Base-by-base conservation (phyloP, 192 early-diverging fungal genomes). In the Gamsiella multidivaricata region DNA sequence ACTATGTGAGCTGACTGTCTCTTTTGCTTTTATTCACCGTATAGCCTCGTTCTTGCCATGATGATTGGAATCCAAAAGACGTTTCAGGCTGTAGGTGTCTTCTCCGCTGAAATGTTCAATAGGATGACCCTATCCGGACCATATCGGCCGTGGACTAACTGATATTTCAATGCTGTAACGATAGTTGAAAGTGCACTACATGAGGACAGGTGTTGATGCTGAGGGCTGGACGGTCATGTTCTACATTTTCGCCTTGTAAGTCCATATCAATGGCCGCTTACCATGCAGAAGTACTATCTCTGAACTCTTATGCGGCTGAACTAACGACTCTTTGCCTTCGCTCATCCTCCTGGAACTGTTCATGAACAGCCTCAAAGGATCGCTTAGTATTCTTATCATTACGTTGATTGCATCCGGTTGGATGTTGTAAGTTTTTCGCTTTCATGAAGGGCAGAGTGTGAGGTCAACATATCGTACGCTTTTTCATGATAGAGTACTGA, bases 171-270 rank as follows among this genome's bases (percentile, higher is more conserved):
- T 18, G 42, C 32, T 36, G 43, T 17, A 46, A 31, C 22, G 14
- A 53, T 5, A 86, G 84, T 62, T 81, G 17, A 86, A 86, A 54
- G 80, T 80, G 14, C 72, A 83, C 58, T 84, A 81, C 53, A 83
- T 86, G 82, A 69, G 79, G 11, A 70, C 70, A 43, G 86, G 86
- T 17, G 54, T 76, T 42, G 74, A 78, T n/a, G 62, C 74, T 33
- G 84, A 88, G 41, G 84, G 83, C 26, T 88, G 84, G 84, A 80
- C 82, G 1, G 81, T 86, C 15, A 82, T 85, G 50, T 84, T 86
- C 60, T 88, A 88, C 52, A 79, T 88, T 20, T 88, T 86, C 64
- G 78, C 84, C 10, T 85, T 82, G 83, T 85, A 79, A 69, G 83
- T 43, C 39, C 14, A 23, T 6, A 18, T 14, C 12, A 47, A 54